Evolutionary conservation across 352 stramenopile species (phyloP), one percentile per base, ranked within the genome.

Genomic region (Phytopythium helicoides): DNA sequence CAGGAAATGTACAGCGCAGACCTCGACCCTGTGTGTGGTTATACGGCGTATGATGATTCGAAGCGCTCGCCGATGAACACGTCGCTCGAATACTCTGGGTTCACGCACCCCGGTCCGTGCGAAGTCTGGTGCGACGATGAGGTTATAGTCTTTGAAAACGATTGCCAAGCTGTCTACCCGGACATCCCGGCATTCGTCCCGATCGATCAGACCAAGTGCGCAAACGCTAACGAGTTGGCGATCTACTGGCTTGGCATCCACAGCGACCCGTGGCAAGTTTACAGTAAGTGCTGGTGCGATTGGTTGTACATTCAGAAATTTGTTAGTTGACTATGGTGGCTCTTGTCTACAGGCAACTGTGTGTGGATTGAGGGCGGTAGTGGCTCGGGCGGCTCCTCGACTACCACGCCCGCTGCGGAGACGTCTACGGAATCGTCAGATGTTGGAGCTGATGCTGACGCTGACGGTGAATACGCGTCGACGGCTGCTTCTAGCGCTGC

Each of bases 61-160:
- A 55, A 40, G n/a, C 66, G 66, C n/a, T 71, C 62, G 8, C 54
- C 70, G 34, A 48, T 84, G 33, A 67, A 69, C 2, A 60, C 64
- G 21, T 58, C 47, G 7, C 52, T 86, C 36, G 70, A 57, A 38
- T 77, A 69, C 62, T 66, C 69, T 16, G 67, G 74, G 1, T 87
- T 87, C 53, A 76, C 68, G 7, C 79, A 89, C 60, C 53, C 68
- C 1, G 73, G 76, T 7, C 72, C 69, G 34, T 89, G 79, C 37
- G 76, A 89, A 41, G 56, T 81, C 36, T 87, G 74, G 72, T 85
- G 74, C 38, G 76, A 80, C 49, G 66, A 81, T 47, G 74, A 59
- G 51, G 77, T 76, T 37, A 53, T 89, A 25, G 52, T 66, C 22
- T 80, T 69, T 41, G 69, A 71, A 8, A 41, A 71, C 37, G 59